Evolutionary conservation across 805 yeast genomes (phyloP).

Genomic region (Candida nitratophila): DNA sequence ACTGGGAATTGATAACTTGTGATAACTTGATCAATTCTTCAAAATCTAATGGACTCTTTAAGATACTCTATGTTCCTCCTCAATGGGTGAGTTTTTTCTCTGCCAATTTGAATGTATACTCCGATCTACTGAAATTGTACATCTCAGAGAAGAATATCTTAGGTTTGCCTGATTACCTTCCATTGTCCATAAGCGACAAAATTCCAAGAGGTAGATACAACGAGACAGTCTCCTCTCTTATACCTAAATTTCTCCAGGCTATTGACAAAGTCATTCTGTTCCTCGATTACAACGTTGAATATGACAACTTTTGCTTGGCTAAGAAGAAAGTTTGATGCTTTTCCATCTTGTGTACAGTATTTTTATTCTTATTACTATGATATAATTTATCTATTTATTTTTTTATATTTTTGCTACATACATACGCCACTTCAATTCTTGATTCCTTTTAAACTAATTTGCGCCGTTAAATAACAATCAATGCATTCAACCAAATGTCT

Average conservation of each 20-base stretch:
- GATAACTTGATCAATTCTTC: slow-evolving; percentile 45
- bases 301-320: slow-evolving; percentile 17
- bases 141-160: no score
- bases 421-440: neutral
- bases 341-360: no score
- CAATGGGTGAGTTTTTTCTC: no score
- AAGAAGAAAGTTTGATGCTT: slow-evolving; percentile 1
- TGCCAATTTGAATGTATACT: no score
- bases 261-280: neutral
- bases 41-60: slow-evolving; percentile 45
- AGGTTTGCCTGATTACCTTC: no score
- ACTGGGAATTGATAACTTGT: slow-evolving; percentile 47
- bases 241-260: neutral
- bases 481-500: slow-evolving; percentile 32
- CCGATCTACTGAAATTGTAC: neutral
- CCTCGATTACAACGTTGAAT: slow-evolving; percentile 9
- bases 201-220: neutral
- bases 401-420: no score
- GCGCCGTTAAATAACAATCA: no score
- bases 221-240: neutral
- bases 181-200: neutral
- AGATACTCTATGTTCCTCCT: slow-evolving; percentile 45
- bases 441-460: neutral
- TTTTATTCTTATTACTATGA: no score
- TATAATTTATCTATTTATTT: no score